Percentiles rank a stretch among this genome's conserved stretches.
Conservation (phyloP, 306 rosid species). For the Prunus kanzakura region DNA sequence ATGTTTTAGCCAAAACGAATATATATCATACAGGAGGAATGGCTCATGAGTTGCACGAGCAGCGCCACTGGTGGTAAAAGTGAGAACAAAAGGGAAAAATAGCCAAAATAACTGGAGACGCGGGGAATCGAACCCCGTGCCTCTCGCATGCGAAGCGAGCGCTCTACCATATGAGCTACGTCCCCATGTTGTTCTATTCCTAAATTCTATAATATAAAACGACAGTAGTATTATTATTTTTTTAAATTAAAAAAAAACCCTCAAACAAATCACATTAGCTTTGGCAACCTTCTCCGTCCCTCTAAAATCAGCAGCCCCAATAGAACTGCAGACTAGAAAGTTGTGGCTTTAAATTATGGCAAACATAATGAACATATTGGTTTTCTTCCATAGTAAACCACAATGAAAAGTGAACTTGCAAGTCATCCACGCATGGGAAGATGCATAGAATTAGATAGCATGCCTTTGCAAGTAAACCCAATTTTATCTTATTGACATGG, state of each 20-base stretch:
- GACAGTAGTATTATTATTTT: no score
- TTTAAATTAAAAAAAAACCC: no score
- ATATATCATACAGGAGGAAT: background rate
- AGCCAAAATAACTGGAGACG: background rate
- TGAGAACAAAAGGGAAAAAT: background rate
- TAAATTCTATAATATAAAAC: no score
- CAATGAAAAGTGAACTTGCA: background rate
- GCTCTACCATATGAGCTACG: conserved; percentile 77
- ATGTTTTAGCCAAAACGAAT: background rate
- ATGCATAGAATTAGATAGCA: background rate
- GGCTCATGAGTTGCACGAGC: background rate
- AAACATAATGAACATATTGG: no score
- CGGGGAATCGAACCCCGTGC: conserved; percentile 99
- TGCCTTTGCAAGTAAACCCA: background rate
- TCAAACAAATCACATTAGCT: no score
- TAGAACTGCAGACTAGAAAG: no score
- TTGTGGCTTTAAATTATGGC: no score
- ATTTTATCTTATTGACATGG: background rate
- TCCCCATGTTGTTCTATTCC: rapidly evolving
- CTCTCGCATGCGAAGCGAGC: conserved; percentile 75
- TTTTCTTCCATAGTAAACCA: no score
- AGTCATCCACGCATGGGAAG: background rate
- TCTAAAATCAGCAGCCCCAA: no score
- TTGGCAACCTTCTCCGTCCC: no score
- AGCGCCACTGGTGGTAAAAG: no score